phyloP scores from a whole-genome alignment of 2,329 filamentous ascomycete genomes.

The Niveomyces coronatus region DNA sequence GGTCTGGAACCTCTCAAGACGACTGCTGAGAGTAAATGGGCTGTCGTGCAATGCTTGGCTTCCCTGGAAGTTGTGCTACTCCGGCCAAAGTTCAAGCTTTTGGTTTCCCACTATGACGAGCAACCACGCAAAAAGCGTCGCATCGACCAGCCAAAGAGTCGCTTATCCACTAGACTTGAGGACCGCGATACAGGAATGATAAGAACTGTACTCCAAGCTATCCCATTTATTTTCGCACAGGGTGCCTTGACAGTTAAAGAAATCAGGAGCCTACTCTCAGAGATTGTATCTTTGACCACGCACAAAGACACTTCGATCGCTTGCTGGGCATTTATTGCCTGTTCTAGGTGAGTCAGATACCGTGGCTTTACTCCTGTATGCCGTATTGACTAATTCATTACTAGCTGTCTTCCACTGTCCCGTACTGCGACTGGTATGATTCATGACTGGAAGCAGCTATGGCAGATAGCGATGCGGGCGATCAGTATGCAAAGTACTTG shows the following conservation, averaged over 20 bases:
- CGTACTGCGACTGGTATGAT: slow-evolving; percentile 23
- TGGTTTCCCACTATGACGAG: slow-evolving; percentile 19
- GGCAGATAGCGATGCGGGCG: slow-evolving; percentile 63
- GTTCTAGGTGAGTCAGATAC: slow-evolving; percentile 52
- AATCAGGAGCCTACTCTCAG: slow-evolving; percentile 44
- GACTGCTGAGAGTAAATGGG: slow-evolving; percentile 50
- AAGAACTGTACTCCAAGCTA: slow-evolving; percentile 44
- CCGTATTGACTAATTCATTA: slow-evolving; percentile 13
- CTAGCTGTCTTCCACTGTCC: slow-evolving; percentile 22
- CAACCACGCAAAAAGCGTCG: slow-evolving; percentile 45
- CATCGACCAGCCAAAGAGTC: slow-evolving; percentile 29
- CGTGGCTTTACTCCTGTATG: slow-evolving; percentile 9
- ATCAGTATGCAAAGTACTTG: slow-evolving; percentile 61
- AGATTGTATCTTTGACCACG: slow-evolving; percentile 47
- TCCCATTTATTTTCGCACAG: slow-evolving; percentile 45
- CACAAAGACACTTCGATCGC: slow-evolving; percentile 59
- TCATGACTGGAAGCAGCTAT: slow-evolving; percentile 58
- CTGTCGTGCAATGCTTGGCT: slow-evolving; percentile 47
- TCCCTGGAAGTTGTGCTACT: slow-evolving; percentile 42
- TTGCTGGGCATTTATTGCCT: slow-evolving; percentile 78
- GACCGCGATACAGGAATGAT: slow-evolving; percentile 33
- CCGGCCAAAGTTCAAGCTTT: slow-evolving; percentile 14
- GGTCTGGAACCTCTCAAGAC: slow-evolving; percentile 41
- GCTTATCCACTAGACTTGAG: slow-evolving; percentile 38
- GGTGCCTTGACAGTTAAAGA: slow-evolving; percentile 38